phyloP scores from a whole-genome alignment of 1,139 yeast species.

The Kodamaea anthophila region DNA sequence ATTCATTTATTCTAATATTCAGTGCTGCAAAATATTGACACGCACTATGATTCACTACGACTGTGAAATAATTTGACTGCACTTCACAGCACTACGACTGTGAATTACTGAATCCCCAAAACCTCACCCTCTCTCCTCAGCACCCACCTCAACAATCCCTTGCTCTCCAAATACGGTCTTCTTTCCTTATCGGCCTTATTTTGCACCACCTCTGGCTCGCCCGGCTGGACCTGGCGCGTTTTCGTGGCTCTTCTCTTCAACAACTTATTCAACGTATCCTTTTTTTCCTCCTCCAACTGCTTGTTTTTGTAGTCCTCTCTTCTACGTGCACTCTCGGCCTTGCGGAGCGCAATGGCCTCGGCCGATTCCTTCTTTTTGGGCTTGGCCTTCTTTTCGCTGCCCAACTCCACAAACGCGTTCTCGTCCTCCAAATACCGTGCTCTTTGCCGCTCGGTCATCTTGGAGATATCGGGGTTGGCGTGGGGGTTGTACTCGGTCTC shows the following conservation, averaged over 20 bases:
- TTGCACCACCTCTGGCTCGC: constrained; percentile 21
- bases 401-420: constrained; percentile 20
- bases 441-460: constrained; percentile 60
- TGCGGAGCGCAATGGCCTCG: constrained; percentile 74
- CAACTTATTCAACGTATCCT: constrained; percentile 81
- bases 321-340: constrained; percentile 85
- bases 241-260: constrained; percentile 77
- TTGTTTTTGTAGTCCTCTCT: constrained; percentile 81
- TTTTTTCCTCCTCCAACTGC: constrained; percentile 85
- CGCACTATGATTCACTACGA: no score
- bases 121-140: constrained; percentile 9
- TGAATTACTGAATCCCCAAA: no score
- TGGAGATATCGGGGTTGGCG: constrained; percentile 42
- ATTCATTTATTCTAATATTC: not conserved
- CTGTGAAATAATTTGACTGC: no score
- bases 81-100: no score
- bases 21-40: no score
- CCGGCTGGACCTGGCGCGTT: constrained; percentile 38
- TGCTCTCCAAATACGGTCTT: constrained; percentile 32
- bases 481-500: constrained; percentile 38
- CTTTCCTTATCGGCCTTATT: constrained; percentile 23
- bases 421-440: constrained; percentile 37
- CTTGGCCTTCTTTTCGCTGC: constrained; percentile 17
- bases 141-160: constrained; percentile 33
- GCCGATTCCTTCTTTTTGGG: constrained; percentile 56